These are phyloP conservation scores for Lecanosticta acicola DNA, from an alignment of 2,329 filamentous ascomycete species.

Conservation along the genomic window DNA sequence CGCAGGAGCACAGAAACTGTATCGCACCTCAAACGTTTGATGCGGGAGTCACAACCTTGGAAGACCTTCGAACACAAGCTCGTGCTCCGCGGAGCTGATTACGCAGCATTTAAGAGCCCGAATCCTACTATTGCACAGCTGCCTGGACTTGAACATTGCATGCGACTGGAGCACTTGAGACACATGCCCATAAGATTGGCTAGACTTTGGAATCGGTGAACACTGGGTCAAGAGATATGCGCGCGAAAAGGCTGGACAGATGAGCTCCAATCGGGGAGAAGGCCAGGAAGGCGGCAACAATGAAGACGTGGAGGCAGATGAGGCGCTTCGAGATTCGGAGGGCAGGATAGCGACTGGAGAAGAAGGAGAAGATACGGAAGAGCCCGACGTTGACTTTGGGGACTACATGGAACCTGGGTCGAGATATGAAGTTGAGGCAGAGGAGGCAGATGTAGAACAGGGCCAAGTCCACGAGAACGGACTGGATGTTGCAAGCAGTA, in stretches of 20 bases:
- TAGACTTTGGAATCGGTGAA: not conserved
- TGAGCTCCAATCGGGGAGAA: conserved; percentile 64
- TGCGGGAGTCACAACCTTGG: not conserved
- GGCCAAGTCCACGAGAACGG: conserved; percentile 9
- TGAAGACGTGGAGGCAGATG: conserved; percentile 44
- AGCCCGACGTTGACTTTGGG: conserved; percentile 16
- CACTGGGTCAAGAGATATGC: conserved; percentile 45
- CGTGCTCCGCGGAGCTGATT: not conserved
- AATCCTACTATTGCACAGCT: conserved; percentile 6
- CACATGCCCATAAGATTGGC: not conserved
- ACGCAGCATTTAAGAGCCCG: conserved; percentile 1
- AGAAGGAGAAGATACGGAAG: conserved; percentile 21
- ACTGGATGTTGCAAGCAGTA: conserved; percentile 6
- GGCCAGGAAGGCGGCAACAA: conserved; percentile 56
- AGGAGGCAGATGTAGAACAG: conserved; percentile 14
- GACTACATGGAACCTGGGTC: conserved; percentile 4
- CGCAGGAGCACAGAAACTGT: not conserved
- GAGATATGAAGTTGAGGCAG: not conserved
- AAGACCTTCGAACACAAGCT: not conserved
- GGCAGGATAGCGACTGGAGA: conserved; percentile 25
- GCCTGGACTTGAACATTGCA: not conserved
- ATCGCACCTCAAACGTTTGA: not conserved
- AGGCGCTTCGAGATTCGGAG: conserved; percentile 22
- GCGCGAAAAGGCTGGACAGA: conserved; percentile 49
- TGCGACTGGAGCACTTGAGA: not conserved